Percentiles rank a stretch among this genome's conserved stretches.
These are phyloP conservation scores for Melastoma candidum DNA, from an alignment of 441 rosid genomes.

Conservation along the genomic window DNA sequence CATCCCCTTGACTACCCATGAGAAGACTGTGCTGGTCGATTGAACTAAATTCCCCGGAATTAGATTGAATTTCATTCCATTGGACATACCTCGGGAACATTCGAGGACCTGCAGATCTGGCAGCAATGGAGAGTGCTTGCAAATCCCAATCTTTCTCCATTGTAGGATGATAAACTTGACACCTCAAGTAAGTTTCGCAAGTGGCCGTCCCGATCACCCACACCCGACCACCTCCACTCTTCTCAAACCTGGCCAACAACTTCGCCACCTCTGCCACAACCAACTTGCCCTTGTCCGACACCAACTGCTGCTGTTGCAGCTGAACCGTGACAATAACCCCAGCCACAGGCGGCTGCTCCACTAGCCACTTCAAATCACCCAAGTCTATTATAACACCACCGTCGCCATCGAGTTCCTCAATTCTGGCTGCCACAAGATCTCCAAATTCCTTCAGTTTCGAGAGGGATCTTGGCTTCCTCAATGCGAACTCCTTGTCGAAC, in stretches of 20 bases:
- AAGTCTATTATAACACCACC: slow-evolving; percentile 68
- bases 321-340: slow-evolving; percentile 11
- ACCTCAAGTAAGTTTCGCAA: slow-evolving; percentile 86
- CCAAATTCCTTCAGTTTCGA: slow-evolving; percentile 46
- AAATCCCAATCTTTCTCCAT: slow-evolving; percentile 96
- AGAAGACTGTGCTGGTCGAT: background rate
- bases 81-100: slow-evolving; percentile 51
- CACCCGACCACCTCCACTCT: slow-evolving; percentile 26
- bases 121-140: slow-evolving; percentile 77
- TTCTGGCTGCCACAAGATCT: slow-evolving; percentile 35
- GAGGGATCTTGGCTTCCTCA: slow-evolving; percentile 32
- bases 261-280: slow-evolving; percentile 59
- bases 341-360: slow-evolving; percentile 29
- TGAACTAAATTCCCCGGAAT: background rate
- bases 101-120: slow-evolving; percentile 43
- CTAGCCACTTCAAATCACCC: slow-evolving; percentile 93
- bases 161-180: slow-evolving; percentile 81
- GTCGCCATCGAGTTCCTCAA: slow-evolving; percentile 23
- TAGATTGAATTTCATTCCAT: background rate
- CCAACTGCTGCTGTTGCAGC: slow-evolving; percentile 29
- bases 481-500: slow-evolving; percentile 45
- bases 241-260: slow-evolving; percentile 39
- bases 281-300: slow-evolving; percentile 35
- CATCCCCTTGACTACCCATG: background rate
- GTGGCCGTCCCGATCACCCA: slow-evolving; percentile 90